phyloP scores from a whole-genome alignment of 495 filamentous ascomycete species.

The Astrothelium macrocarpum region DNA sequence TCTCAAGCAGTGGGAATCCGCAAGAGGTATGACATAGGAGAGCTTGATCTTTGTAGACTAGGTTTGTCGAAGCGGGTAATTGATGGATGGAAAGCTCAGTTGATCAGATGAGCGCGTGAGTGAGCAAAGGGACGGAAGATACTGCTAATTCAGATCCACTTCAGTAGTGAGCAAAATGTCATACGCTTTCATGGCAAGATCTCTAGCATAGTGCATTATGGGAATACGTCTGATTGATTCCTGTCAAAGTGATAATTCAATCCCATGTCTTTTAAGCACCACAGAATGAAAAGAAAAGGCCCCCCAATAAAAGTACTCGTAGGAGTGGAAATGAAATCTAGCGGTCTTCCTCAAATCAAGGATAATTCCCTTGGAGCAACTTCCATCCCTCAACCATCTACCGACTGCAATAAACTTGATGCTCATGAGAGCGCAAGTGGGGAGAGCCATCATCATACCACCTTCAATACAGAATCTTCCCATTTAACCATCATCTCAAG shows the following conservation, averaged over 20 bases:
- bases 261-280: constrained; percentile 4
- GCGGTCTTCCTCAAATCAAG: not conserved
- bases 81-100: not conserved
- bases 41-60: too few relatives aligned
- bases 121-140: not conserved
- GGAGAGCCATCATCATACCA: not conserved
- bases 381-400: not conserved
- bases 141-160: not conserved
- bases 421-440: not conserved
- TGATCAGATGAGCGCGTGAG: not conserved
- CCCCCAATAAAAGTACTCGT: not conserved
- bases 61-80: too few relatives aligned
- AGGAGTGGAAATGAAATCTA: constrained; percentile 7
- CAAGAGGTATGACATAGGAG: too few relatives aligned
- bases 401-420: not conserved
- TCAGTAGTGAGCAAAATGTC: too few relatives aligned
- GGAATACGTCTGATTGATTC: not conserved
- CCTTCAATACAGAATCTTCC: constrained; percentile 2
- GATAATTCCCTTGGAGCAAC: not conserved
- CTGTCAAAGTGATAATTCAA: constrained; percentile 5
- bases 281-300: constrained; percentile 2
- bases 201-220: not conserved
- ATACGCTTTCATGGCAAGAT: too few relatives aligned
- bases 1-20: too few relatives aligned
- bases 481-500: not conserved